Evolutionary conservation across 441 rosid species (phyloP).

Genomic region (Hura crepitans): DNA sequence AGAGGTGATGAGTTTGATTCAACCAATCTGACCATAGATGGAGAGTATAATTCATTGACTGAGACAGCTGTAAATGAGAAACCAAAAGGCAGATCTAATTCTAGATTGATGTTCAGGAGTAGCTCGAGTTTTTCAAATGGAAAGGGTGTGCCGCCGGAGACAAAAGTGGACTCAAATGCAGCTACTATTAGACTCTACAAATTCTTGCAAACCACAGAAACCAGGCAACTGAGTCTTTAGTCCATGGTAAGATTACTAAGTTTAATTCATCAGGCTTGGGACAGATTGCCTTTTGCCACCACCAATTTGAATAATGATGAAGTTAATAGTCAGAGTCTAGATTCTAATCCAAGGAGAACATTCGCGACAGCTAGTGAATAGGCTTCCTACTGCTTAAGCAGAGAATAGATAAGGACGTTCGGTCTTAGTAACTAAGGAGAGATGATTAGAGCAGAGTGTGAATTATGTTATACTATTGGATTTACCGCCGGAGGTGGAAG

Average conservation of each 20-base stretch:
- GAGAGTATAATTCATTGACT: background rate
- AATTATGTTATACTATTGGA: background rate
- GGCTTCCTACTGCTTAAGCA: background rate
- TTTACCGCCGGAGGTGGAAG: background rate
- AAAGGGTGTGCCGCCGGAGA: background rate
- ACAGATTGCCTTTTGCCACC: background rate
- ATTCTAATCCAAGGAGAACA: background rate
- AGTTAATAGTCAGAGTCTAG: background rate
- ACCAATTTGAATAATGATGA: background rate
- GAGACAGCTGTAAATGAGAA: background rate
- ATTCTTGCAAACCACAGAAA: background rate
- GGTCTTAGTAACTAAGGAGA: background rate
- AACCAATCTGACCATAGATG: background rate
- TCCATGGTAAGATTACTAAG: background rate
- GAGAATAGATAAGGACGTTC: background rate
- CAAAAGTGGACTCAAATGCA: background rate
- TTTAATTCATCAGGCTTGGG: background rate
- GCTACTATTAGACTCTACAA: background rate
- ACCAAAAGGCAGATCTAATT: background rate
- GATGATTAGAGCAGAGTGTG: background rate
- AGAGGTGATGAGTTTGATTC: background rate
- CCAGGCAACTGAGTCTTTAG: background rate
- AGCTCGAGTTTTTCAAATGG: background rate
- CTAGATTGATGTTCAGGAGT: background rate
- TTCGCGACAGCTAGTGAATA: background rate